Evolutionary conservation across 2,329 filamentous ascomycete genomes (phyloP).

Genomic region (Aphanoascus verrucosus): DNA sequence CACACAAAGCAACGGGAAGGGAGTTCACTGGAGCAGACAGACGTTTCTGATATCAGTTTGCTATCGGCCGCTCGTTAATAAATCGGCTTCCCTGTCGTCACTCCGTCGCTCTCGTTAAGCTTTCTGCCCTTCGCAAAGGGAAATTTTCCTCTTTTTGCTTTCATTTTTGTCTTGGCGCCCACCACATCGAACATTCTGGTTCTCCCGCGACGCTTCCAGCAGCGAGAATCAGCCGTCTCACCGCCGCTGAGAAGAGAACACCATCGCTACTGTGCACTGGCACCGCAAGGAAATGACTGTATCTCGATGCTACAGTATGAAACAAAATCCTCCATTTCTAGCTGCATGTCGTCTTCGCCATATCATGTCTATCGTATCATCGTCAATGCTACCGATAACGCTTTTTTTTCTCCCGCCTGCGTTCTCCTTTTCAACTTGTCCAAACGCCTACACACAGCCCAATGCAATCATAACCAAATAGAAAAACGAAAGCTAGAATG

Average conservation of each 20-base stretch:
- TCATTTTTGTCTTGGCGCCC: conserved; percentile 16
- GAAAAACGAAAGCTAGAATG: background rate
- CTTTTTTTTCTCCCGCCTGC: background rate
- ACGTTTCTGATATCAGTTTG: background rate
- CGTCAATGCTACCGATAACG: background rate
- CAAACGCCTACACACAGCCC: background rate
- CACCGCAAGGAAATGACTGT: too few relatives aligned
- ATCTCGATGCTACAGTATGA: background rate
- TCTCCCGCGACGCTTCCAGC: conserved; percentile 20
- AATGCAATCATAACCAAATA: background rate
- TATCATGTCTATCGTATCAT: background rate
- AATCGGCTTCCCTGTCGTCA: background rate
- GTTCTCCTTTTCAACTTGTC: background rate
- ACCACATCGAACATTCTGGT: conserved; percentile 34
- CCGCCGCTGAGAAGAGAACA: background rate
- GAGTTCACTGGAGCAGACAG: too few relatives aligned
- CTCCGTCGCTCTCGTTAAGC: background rate
- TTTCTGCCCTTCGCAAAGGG: conserved; percentile 6
- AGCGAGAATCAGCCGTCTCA: background rate
- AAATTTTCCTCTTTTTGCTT: conserved; percentile 15
- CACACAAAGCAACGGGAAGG: too few relatives aligned
- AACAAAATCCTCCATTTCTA: background rate
- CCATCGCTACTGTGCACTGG: too few relatives aligned
- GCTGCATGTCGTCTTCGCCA: background rate
- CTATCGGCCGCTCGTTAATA: background rate